A percentile compares a stretch with the other conserved stretches of the same genome.
These are phyloP conservation scores for Globisporangium mamillatum DNA, from an alignment of 352 stramenopile species.

Conservation along the genomic window DNA sequence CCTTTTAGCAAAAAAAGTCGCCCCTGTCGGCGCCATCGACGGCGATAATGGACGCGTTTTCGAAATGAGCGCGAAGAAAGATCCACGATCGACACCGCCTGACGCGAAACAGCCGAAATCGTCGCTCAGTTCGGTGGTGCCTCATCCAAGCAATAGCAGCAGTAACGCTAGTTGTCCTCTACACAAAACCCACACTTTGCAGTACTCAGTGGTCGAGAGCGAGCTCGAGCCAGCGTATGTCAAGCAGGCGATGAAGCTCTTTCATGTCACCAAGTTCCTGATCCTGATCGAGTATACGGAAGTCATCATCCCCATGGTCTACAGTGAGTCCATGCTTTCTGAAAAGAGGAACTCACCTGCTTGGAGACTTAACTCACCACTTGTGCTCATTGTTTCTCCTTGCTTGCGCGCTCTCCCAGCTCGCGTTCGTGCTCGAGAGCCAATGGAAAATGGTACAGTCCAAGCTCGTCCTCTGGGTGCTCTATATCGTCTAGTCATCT, in stretches of 20 bases:
- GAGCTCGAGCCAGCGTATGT: slow-evolving; percentile 3
- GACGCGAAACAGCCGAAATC: neutral
- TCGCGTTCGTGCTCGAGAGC: slow-evolving; percentile 32
- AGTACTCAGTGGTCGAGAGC: neutral
- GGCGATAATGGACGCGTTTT: neutral
- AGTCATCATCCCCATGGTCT: slow-evolving; percentile 11
- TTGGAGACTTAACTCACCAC: neutral
- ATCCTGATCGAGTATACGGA: slow-evolving; percentile 9
- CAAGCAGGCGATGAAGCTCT: slow-evolving; percentile 5
- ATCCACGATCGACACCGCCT: neutral
- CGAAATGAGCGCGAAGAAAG: neutral
- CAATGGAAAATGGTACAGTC: slow-evolving; percentile 29
- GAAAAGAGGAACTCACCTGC: neutral
- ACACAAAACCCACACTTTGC: neutral
- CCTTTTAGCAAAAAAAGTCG: neutral
- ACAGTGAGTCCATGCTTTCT: slow-evolving; percentile 3
- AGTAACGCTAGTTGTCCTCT: neutral
- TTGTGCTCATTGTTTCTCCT: neutral
- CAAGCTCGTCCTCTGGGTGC: slow-evolving; percentile 38
- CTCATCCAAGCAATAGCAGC: neutral
- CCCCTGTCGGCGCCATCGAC: neutral
- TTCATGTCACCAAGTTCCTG: slow-evolving; percentile 5
- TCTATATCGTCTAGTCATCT: slow-evolving; percentile 7
- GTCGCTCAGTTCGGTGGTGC: neutral
- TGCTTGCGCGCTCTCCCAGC: neutral